Evolutionary conservation across 2,329 filamentous ascomycete genomes (phyloP), one percentile per base, ranked within the genome.

Genomic region (Epichloe baconii): DNA sequence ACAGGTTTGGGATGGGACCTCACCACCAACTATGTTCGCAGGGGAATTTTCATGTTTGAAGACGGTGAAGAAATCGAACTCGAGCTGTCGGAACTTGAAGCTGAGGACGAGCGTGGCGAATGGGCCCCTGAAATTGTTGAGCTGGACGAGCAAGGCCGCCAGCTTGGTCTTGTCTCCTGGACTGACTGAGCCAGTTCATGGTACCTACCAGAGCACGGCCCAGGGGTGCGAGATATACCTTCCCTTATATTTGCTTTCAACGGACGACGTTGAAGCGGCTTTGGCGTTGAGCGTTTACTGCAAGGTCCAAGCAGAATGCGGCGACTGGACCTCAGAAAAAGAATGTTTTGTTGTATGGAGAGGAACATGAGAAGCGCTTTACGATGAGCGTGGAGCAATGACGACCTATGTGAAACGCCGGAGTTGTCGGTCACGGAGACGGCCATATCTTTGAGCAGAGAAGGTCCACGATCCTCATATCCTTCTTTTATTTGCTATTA

Each of bases 1-100:
- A 64, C 66, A 1, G 67, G 67, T 4, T 64, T 82, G 2, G 77
- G 72, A 4, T 83, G 79, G 80, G 76, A 82, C 50, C 61, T 83
- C 12, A 61, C 70, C 15, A 71, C 67, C 7, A 69, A 76, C 52
- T 77, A 76, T 55, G 59, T 77, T 5, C 67, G 73, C 4, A 66
- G 66, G 19, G 75, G 75, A 2, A 71, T 66, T 49, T 61, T 75
- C 26, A 76, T 72, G 65, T 66, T 77, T 47, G 75, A 79, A 53
- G 75, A 78, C 56, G 73, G 76, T 26, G 70, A 78, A 61, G 59
- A 73, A 54, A 67, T 77, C 0, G 68, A 74, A 49, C 61, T 71
- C 2, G 71, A 74, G 58, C 62, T 75, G 49, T 65, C 67, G 2
- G 75, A 79, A 44, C 68, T 78, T 40, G 72, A 77, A 53, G 74